Evolutionary conservation across 1,139 yeast species (phyloP).

Genomic region (Schwanniomyces etchellsii): DNA sequence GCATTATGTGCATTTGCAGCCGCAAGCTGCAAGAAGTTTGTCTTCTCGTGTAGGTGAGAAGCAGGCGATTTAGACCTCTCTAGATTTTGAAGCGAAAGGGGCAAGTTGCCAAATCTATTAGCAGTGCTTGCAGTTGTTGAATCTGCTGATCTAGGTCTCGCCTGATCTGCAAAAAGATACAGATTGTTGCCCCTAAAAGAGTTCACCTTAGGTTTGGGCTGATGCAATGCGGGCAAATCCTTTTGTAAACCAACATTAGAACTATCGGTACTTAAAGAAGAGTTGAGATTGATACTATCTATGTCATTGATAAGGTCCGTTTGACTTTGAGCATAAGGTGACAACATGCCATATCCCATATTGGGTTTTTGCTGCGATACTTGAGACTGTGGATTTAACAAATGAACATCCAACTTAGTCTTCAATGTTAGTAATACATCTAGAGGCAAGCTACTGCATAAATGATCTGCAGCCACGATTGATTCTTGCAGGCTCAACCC

Average conservation of each 20-base stretch:
- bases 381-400: constrained; percentile 14
- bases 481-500: constrained; percentile 52
- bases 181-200: constrained; percentile 15
- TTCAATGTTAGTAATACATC: constrained; percentile 44
- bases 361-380: constrained; percentile 5
- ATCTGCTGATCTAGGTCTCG: constrained; percentile 42
- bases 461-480: constrained; percentile 54
- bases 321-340: constrained; percentile 9
- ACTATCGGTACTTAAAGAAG: constrained; percentile 7
- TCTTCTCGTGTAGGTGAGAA: constrained; percentile 40
- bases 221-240: constrained; percentile 18
- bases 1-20: constrained; percentile 27
- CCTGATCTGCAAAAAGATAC: constrained; percentile 25
- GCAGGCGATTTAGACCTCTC: constrained; percentile 42
- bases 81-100: constrained; percentile 14
- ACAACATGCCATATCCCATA: constrained; percentile 5
- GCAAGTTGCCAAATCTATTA: constrained; percentile 8
- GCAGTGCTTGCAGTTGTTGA: constrained; percentile 15
- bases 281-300: constrained; percentile 22
- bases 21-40: constrained; percentile 41
- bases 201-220: constrained; percentile 35
- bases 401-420: constrained; percentile 31
- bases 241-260: constrained; percentile 4
- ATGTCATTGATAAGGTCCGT: constrained; percentile 22
- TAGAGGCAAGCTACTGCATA: constrained; percentile 43